A percentile compares a stretch with the other conserved stretches of the same genome.
These are phyloP conservation scores for Candida sanyaensis DNA, from an alignment of 1,139 yeast species.

Conservation along the genomic window DNA sequence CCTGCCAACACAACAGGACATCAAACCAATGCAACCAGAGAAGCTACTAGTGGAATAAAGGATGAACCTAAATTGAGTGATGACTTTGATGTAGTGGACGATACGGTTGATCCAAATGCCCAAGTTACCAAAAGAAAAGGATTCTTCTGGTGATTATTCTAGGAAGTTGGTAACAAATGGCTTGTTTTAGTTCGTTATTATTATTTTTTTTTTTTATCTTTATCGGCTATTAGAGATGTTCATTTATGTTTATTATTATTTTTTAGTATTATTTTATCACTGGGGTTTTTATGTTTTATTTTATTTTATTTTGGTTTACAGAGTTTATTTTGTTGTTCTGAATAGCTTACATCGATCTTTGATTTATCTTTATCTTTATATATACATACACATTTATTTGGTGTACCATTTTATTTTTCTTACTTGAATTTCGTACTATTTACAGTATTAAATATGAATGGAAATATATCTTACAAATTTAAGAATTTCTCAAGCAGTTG, in stretches of 20 bases:
- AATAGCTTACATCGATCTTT: slow-evolving; percentile 1
- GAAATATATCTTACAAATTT: slow-evolving; percentile 13
- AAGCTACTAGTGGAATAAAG: background rate
- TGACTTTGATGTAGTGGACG: slow-evolving; percentile 48
- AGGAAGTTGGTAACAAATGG: slow-evolving; percentile 1
- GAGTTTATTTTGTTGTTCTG: background rate
- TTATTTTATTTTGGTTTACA: too few species aligned
- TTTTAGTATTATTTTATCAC: background rate
- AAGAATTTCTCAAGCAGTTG: slow-evolving; percentile 31
- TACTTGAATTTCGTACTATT: slow-evolving; percentile 2
- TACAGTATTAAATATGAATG: slow-evolving; percentile 4
- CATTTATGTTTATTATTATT: background rate
- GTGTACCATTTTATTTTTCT: background rate
- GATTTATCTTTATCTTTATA: slow-evolving; percentile 1
- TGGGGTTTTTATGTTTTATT: background rate
- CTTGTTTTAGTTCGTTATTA: slow-evolving; percentile 2
- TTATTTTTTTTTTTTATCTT: slow-evolving; percentile 3
- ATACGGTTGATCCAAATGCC: slow-evolving; percentile 18
- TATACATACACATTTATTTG: background rate
- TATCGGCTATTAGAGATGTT: background rate
- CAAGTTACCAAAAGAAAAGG: slow-evolving; percentile 17
- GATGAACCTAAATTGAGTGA: slow-evolving; percentile 15
- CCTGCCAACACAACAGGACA: background rate
- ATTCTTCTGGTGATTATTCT: slow-evolving; percentile 13
- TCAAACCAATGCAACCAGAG: background rate